Percentiles rank a stretch among this genome's conserved stretches.
phyloP scores from a whole-genome alignment of 495 filamentous ascomycete species.

The Annulohypoxylon stygium region DNA sequence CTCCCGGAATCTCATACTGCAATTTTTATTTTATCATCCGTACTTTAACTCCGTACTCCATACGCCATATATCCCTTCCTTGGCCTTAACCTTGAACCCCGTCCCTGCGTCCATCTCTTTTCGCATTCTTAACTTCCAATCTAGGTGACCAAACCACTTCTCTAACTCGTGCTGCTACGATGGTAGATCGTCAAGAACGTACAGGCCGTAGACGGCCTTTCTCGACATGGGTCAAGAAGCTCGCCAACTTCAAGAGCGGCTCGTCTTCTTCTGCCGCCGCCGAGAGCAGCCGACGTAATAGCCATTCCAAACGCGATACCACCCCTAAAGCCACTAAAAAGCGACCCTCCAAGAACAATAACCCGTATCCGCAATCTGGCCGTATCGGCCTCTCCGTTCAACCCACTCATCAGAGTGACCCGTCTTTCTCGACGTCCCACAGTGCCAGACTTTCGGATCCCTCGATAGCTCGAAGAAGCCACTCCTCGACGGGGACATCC shows the following conservation, averaged over 20 bases:
- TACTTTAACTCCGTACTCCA: constrained; percentile 18
- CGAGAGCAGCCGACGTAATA: constrained; percentile 47
- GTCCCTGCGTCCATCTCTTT: constrained; percentile 25
- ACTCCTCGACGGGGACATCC: constrained; percentile 69
- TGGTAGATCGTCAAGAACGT: constrained; percentile 60
- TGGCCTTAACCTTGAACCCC: neutral
- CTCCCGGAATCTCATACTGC: constrained; percentile 8
- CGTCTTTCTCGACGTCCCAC: constrained; percentile 68
- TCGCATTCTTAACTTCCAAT: constrained; percentile 38
- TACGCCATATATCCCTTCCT: constrained; percentile 26
- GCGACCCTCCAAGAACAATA: constrained; percentile 75
- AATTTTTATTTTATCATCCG: constrained; percentile 14
- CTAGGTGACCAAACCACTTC: constrained; percentile 30
- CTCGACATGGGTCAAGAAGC: constrained; percentile 92
- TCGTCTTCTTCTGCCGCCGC: constrained; percentile 52
- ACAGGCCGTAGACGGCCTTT: constrained; percentile 82
- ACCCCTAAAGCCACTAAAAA: constrained; percentile 65
- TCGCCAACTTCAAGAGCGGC: constrained; percentile 83
- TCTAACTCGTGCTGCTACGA: constrained; percentile 46
- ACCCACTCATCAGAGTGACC: constrained; percentile 65
- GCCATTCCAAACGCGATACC: constrained; percentile 53
- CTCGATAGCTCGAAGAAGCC: constrained; percentile 61
- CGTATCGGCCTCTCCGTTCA: constrained; percentile 51
- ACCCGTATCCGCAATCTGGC: constrained; percentile 82
- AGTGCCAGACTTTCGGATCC: constrained; percentile 51